Conservation (phyloP, 202 grass and related monocot genomes). For the Hordeum pubiflorum region DNA sequence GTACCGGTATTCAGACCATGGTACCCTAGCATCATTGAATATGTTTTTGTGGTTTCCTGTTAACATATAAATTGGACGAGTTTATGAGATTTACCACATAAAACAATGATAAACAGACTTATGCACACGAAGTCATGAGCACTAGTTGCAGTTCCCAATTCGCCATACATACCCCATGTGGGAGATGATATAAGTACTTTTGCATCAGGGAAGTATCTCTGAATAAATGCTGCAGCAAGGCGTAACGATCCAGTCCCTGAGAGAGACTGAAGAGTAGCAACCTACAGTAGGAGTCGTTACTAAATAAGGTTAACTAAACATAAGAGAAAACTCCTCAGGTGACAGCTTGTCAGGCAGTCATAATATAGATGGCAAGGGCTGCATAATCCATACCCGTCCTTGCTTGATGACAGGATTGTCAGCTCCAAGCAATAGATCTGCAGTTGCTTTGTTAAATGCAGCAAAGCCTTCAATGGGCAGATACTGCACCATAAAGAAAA, state of each 20-base stretch:
- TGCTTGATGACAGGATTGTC: constrained; percentile 70
- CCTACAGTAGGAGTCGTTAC: constrained; percentile 37
- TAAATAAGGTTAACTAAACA: constrained; percentile 6
- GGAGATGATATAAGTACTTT: constrained; percentile 97
- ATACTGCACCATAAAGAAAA: constrained; percentile 58
- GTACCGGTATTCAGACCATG: constrained; percentile 96
- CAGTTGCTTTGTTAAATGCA: constrained; percentile 92
- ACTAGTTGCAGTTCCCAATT: constrained; percentile 13
- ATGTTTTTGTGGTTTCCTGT: constrained; percentile 99
- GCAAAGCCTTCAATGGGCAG: constrained; percentile 95
- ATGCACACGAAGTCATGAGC: constrained; percentile 1
- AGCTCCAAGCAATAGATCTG: constrained; percentile 80
- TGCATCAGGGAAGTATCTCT: constrained; percentile 89
- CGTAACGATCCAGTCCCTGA: constrained; percentile 91
- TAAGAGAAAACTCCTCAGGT: constrained; percentile 1
- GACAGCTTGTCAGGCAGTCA: constrained; percentile 1
- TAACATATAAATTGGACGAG: constrained; percentile 17
- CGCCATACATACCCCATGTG: constrained; percentile 60
- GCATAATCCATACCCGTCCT: constrained; percentile 52
- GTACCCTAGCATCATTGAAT: constrained; percentile 96
- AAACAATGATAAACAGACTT: constrained; percentile 3
- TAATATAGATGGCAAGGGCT: background rate
- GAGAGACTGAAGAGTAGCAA: constrained; percentile 89
- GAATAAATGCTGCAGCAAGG: constrained; percentile 91
- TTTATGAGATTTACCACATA: background rate